Conservation (phyloP, 164 flowering plant genomes). For the Berberis thunbergii region DNA sequence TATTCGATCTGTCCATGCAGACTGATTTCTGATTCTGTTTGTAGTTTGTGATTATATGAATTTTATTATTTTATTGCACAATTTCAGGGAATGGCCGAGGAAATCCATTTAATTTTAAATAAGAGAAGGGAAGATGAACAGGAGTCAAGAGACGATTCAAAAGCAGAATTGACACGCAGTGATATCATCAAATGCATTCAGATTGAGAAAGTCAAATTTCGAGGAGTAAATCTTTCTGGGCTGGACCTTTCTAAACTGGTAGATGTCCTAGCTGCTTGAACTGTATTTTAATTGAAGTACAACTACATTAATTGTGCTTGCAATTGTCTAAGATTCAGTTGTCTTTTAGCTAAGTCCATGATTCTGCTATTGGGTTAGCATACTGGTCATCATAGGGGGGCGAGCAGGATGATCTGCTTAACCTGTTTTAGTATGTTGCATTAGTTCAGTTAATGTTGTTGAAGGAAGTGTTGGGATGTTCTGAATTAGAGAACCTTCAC, state of each 20-base stretch:
- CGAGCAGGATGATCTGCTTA: no score
- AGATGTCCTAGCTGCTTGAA: conserved; percentile 7
- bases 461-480: no score
- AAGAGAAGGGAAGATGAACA: conserved; percentile 53
- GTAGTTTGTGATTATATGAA: neutral
- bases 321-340: neutral
- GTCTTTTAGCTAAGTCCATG: neutral
- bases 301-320: neutral
- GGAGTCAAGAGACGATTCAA: conserved; percentile 21
- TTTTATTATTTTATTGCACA: neutral
- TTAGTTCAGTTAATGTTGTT: no score
- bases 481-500: no score
- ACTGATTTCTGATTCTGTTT: neutral
- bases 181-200: conserved; percentile 96
- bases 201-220: conserved; percentile 66
- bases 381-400: no score
- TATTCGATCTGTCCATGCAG: no score
- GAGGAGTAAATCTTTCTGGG: conserved; percentile 90
- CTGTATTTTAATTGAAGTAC: neutral
- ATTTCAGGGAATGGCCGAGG: conserved; percentile 68
- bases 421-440: no score
- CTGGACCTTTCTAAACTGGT: conserved; percentile 95
- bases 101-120: conserved; percentile 29
- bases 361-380: no score
- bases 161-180: conserved; percentile 68